These are phyloP conservation scores for Calycina herbarum DNA, from an alignment of 2,329 filamentous ascomycete genomes.

Conservation along the genomic window DNA sequence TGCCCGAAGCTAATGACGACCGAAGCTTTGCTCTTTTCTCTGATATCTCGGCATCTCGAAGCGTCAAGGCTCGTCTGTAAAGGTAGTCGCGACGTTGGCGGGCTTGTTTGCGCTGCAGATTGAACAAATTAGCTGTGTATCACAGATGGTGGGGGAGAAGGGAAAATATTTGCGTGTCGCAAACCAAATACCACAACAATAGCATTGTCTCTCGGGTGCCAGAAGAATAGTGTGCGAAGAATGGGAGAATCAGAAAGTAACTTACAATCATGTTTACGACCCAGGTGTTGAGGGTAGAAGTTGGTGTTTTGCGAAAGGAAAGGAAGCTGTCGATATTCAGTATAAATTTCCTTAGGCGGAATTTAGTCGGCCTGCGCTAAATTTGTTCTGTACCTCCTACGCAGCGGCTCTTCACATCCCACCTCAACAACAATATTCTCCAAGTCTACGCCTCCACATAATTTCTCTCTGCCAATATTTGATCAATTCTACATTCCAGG, in stretches of 20 bases:
- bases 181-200: slow-evolving; percentile 3
- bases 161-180: slow-evolving; percentile 7
- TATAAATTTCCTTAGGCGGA: slow-evolving; percentile 27
- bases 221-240: background rate
- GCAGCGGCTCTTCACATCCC: slow-evolving; percentile 21
- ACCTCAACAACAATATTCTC: slow-evolving; percentile 17
- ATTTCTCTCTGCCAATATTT: background rate
- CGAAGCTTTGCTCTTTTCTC: slow-evolving; percentile 88
- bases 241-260: background rate
- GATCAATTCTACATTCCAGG: background rate
- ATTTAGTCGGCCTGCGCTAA: slow-evolving; percentile 26
- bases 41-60: slow-evolving; percentile 88
- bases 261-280: slow-evolving; percentile 34
- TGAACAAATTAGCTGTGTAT: background rate
- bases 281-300: slow-evolving; percentile 5
- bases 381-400: slow-evolving; percentile 13
- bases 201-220: background rate
- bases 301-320: slow-evolving; percentile 7
- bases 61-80: slow-evolving; percentile 81
- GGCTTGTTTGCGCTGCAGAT: slow-evolving; percentile 64
- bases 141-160: slow-evolving; percentile 6
- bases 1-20: slow-evolving; percentile 83
- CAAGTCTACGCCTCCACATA: background rate
- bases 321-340: background rate
- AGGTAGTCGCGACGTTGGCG: slow-evolving; percentile 84